Conservation (phyloP, 306 rosid genomes). For the Geum urbanum region DNA sequence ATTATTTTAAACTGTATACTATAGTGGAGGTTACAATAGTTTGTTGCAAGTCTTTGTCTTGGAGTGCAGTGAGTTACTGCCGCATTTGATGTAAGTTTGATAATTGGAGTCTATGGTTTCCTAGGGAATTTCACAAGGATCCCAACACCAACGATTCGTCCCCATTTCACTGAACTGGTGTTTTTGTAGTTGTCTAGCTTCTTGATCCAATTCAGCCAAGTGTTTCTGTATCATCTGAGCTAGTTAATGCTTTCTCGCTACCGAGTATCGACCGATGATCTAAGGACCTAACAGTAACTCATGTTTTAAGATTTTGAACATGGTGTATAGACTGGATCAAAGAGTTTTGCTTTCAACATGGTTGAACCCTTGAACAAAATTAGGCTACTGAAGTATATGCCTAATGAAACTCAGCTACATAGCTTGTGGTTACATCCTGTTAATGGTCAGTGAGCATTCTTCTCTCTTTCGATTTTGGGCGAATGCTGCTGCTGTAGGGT, state of each 20-base stretch:
- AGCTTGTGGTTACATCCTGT: neutral
- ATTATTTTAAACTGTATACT: neutral
- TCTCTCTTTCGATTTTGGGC: neutral
- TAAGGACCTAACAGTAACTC: neutral
- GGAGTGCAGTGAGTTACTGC: conserved; percentile 11
- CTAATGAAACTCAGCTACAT: neutral
- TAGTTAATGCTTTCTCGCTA: neutral
- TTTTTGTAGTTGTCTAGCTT: conserved; percentile 19
- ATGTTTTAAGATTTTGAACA: conserved; percentile 1
- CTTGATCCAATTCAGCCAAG: conserved; percentile 4
- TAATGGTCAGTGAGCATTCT: neutral
- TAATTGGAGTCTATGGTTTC: conserved; percentile 3
- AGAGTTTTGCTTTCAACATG: neutral
- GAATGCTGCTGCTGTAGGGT: neutral
- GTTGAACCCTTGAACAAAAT: no score
- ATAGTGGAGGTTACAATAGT: conserved; percentile 25
- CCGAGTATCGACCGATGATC: neutral
- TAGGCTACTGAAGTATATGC: neutral
- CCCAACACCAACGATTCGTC: neutral
- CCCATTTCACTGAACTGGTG: conserved; percentile 6
- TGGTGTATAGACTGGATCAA: neutral
- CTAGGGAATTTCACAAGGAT: conserved; percentile 25
- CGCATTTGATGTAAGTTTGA: neutral
- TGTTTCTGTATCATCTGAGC: neutral
- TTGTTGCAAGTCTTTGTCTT: conserved; percentile 26